Conservation (phyloP, 1,284 basidiomycete genomes). For the Cutaneotrichosporon cyanovorans region DNA sequence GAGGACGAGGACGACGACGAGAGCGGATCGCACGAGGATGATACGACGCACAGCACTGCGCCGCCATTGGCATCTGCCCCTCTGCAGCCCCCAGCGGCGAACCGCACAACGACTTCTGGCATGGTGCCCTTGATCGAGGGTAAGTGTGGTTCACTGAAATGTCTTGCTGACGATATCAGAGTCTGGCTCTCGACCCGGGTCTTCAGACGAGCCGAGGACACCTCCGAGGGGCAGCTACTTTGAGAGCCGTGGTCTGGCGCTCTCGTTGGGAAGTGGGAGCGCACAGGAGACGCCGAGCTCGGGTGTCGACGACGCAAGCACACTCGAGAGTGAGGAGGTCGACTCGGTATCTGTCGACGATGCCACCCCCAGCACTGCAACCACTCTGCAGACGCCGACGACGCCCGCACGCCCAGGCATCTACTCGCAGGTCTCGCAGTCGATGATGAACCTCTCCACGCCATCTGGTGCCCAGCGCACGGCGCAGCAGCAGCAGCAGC, state of each 20-base stretch:
- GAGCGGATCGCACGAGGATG: background rate
- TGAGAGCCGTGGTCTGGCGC: no score
- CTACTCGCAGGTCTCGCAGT: constrained; percentile 58
- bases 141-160: no score
- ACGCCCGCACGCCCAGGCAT: constrained; percentile 48
- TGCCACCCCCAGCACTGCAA: background rate
- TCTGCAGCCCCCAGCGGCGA: background rate
- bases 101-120: background rate
- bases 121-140: background rate
- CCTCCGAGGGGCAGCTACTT: background rate
- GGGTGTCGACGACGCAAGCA: constrained; percentile 1
- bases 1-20: constrained; percentile 10
- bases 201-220: no score
- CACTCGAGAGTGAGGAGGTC: background rate
- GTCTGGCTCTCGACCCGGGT: no score
- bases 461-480: no score
- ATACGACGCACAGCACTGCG: background rate
- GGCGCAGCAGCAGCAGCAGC: background rate
- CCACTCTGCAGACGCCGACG: constrained; percentile 1
- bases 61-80: background rate
- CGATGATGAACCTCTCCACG: constrained; percentile 50
- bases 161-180: no score
- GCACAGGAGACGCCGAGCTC: background rate
- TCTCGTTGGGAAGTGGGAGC: background rate
- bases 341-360: constrained; percentile 1